Conservation (phyloP, 2,329 filamentous ascomycete genomes). For the Trichoderma citrinoviride region DNA sequence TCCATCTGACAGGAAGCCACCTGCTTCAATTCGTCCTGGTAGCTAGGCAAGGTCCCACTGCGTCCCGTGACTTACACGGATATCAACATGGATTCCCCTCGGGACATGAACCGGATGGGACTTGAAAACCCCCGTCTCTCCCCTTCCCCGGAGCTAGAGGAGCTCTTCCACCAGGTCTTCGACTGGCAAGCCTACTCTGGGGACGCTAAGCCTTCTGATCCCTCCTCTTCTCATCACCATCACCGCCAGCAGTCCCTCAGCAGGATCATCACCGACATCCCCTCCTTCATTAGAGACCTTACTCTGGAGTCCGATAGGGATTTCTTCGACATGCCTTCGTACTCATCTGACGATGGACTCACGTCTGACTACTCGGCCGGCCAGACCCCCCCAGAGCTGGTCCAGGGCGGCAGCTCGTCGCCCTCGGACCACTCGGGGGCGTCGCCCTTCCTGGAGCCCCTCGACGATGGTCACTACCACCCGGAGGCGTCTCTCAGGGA, state of each 20-base stretch:
- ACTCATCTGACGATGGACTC: conserved; percentile 35
- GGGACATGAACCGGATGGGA: conserved; percentile 37
- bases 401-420: conserved; percentile 40
- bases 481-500: conserved; percentile 35
- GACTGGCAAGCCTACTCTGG: conserved; percentile 39
- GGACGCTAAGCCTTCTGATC: conserved; percentile 33
- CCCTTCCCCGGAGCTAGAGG: conserved; percentile 38
- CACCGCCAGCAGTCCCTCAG: conserved; percentile 32
- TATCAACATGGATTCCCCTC: conserved; percentile 40
- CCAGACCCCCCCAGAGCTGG: conserved; percentile 39
- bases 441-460: conserved; percentile 33
- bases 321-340: conserved; percentile 37
- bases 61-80: conserved; percentile 43
- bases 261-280: conserved; percentile 38
- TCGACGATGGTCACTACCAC: conserved; percentile 34
- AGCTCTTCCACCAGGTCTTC: conserved; percentile 38
- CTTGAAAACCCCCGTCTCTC: conserved; percentile 39
- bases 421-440: conserved; percentile 42
- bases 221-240: conserved; percentile 31
- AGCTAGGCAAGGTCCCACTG: conserved; percentile 43
- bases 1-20: conserved; percentile 36
- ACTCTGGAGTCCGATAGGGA: conserved; percentile 36
- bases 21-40: conserved; percentile 38
- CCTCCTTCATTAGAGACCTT: conserved; percentile 35
- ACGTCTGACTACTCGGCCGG: conserved; percentile 36